A percentile compares a stretch with the other conserved stretches of the same genome.
Evolutionary conservation across 176 grass and related monocot genomes (phyloP).

Genomic region (Poa annua): DNA sequence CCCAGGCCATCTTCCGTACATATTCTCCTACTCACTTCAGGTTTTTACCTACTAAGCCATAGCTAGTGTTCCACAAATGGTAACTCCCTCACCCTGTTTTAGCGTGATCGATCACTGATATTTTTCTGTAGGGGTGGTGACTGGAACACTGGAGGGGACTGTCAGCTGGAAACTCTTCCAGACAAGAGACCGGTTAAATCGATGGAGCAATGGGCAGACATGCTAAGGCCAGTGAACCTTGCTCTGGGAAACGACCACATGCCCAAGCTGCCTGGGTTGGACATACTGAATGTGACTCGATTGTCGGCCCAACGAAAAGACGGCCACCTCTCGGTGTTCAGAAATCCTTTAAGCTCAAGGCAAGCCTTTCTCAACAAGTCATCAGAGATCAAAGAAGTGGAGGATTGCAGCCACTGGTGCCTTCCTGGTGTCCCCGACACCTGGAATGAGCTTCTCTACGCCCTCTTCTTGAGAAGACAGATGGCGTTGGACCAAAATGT

Average conservation of each 20-base stretch:
- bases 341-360: constrained; percentile 50
- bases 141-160: constrained; percentile 69
- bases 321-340: constrained; percentile 72
- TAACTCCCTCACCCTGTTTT: neutral
- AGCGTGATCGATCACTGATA: neutral
- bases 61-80: neutral
- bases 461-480: constrained; percentile 49
- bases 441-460: constrained; percentile 61
- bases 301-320: constrained; percentile 77
- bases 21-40: constrained; percentile 98
- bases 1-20: constrained; percentile 85
- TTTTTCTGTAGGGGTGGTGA: constrained; percentile 57
- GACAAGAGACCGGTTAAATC: constrained; percentile 41
- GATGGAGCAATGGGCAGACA: constrained; percentile 52
- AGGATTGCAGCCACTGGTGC: constrained; percentile 98
- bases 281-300: constrained; percentile 74
- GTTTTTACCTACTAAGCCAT: constrained; percentile 28
- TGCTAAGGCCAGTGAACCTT: constrained; percentile 59
- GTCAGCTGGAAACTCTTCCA: constrained; percentile 64
- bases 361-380: constrained; percentile 31
- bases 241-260: constrained; percentile 29
- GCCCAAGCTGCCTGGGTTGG: constrained; percentile 34
- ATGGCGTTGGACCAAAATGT: constrained; percentile 1
- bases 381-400: neutral
- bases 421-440: constrained; percentile 58